Evolutionary conservation across 2,329 filamentous ascomycete genomes (phyloP).

Genomic region (Pseudocercospora pini-densiflorae): DNA sequence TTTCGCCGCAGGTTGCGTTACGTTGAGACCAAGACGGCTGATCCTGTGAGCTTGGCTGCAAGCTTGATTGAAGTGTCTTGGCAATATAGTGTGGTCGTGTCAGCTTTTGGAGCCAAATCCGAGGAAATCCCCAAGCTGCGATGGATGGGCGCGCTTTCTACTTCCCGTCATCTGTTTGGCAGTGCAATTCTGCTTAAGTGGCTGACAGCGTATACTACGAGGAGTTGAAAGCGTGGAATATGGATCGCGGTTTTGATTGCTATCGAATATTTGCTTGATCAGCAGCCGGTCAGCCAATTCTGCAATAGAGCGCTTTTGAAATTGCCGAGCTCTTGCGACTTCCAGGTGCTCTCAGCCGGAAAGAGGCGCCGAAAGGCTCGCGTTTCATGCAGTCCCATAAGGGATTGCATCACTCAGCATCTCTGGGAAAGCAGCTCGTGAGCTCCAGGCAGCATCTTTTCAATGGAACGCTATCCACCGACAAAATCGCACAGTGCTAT

Average conservation of each 20-base stretch:
- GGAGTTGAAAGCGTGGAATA: not conserved
- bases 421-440: not conserved
- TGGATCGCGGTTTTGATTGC: not conserved
- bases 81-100: not conserved
- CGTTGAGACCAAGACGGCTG: not conserved
- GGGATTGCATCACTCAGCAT: not conserved
- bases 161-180: not conserved
- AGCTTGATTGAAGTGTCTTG: not conserved
- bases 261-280: not conserved
- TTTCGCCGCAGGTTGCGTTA: not conserved
- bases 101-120: not conserved
- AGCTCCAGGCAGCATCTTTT: not conserved
- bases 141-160: not conserved
- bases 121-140: not conserved
- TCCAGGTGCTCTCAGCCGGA: not conserved
- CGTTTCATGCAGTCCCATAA: not conserved
- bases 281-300: not conserved
- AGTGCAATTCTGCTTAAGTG: not conserved
- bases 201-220: not conserved
- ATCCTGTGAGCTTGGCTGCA: not conserved
- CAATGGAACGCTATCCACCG: not conserved
- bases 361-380: not conserved
- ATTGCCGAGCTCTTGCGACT: not conserved
- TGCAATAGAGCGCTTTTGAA: not conserved
- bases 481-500: not conserved